Base-by-base conservation (phyloP, 768 basidiomycete genomes). In the Mycena polygramma region DNA sequence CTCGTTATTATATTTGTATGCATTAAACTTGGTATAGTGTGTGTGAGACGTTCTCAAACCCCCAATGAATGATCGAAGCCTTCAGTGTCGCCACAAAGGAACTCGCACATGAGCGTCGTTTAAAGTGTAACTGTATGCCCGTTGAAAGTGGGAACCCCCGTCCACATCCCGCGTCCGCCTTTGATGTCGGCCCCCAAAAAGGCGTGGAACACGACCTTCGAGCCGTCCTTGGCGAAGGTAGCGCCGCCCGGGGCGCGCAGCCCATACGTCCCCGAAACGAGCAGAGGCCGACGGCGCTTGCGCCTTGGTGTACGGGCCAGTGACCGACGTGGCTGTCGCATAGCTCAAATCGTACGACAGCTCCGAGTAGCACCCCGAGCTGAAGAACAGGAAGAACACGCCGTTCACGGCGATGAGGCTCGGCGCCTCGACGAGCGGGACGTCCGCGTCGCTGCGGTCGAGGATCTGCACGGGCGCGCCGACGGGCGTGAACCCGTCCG, bases 81-180 rank as follows among this genome's bases (percentile, higher is more conserved):
- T n/a, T n/a, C n/a, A n/a, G n/a, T n/a, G n/a, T n/a, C n/a, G n/a
- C n/a, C n/a, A n/a, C n/a, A n/a, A n/a, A n/a, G n/a, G n/a, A n/a
- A n/a, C n/a, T n/a, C n/a, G n/a, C 41, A 43, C 9, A 43, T 11
- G 30, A 30, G 30, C 6, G 30, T 30, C 30, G 30, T 30, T 17
- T 43, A 43, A 5, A 70, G 30, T 22, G 69, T 65, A 19, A 70
- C 69, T 20, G 63, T 70, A 15, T 20, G 20, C 17, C 69, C 69
- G 26, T 22, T 65, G 20, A 70, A 70, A 22, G 46, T 65, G 13
- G 63, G 69, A 45, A 70, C 15, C 15, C 68, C 68, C 17, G 68
- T 70, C 69, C 63, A 70, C 63, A 65, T 70, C 2, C 63, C 69
- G 11, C 69, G 63, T 11, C 69, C 69, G 17, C 41, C 39, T 22